A percentile compares a stretch with the other conserved stretches of the same genome.
Evolutionary conservation across 2,329 filamentous ascomycete species (phyloP).

Genomic region (Simplicillium sp.): DNA sequence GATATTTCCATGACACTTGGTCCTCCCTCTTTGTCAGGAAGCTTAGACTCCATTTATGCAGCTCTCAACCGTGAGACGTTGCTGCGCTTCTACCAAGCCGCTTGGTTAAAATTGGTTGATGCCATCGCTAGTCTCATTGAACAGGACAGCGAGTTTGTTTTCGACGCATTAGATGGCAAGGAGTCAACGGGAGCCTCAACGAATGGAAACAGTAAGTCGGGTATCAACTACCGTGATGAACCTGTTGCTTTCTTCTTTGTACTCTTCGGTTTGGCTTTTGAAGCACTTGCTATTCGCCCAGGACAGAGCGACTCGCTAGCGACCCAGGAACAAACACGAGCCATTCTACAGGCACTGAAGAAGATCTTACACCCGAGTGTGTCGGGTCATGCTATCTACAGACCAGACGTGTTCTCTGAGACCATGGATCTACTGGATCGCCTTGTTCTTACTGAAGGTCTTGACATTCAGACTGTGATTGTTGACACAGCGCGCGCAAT

Average conservation of each 20-base stretch:
- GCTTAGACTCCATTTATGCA: conserved; percentile 88
- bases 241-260: conserved; percentile 99
- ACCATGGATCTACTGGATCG: conserved; percentile 94
- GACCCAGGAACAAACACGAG: conserved; percentile 69
- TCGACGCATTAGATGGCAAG: conserved; percentile 90
- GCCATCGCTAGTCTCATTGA: conserved; percentile 96
- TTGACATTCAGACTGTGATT: conserved; percentile 83
- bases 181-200: conserved; percentile 37
- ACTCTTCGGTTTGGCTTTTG: conserved; percentile 90
- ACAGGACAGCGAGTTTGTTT: conserved; percentile 95
- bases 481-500: conserved; percentile 88
- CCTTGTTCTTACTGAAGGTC: conserved; percentile 80
- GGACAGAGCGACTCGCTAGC: conserved; percentile 41
- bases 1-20: conserved; percentile 90
- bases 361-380: conserved; percentile 93
- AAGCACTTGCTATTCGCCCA: conserved; percentile 79
- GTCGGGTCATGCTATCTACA: conserved; percentile 91
- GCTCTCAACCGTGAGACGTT: conserved; percentile 90
- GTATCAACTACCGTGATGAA: conserved; percentile 97
- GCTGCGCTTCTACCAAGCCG: conserved; percentile 91
- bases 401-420: conserved; percentile 91
- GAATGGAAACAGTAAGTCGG: conserved; percentile 51
- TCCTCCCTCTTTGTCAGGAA: conserved; percentile 70
- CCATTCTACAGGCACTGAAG: conserved; percentile 83
- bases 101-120: conserved; percentile 93